Percentiles rank a stretch among this genome's conserved stretches.
phyloP scores from a whole-genome alignment of 495 filamentous ascomycete species.

The Hyaloscypha hepaticicola region DNA sequence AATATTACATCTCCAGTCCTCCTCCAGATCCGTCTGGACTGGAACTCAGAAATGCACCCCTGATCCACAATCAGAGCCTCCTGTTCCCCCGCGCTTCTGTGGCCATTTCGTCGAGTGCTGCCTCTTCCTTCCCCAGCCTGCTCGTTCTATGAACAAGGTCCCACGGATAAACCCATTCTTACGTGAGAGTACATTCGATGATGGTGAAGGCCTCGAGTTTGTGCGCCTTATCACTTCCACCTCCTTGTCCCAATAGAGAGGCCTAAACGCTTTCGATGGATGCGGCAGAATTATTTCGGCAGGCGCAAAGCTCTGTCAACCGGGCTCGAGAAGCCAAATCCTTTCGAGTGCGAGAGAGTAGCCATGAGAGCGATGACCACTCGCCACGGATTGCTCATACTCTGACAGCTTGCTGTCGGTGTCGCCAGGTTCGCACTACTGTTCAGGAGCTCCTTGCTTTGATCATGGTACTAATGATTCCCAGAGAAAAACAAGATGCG shows the following conservation, averaged over 20 bases:
- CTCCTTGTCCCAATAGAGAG: not conserved
- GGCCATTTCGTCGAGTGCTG: not conserved
- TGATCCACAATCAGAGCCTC: not conserved
- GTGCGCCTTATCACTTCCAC: constrained; percentile 7
- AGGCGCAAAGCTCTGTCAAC: constrained; percentile 45
- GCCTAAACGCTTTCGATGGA: constrained; percentile 41
- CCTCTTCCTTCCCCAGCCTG: not conserved
- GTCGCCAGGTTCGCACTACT: constrained; percentile 68
- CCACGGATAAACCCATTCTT: not conserved
- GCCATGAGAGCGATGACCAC: constrained; percentile 42
- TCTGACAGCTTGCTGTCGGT: constrained; percentile 82
- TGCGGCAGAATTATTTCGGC: constrained; percentile 48
- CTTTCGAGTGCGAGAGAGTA: constrained; percentile 29
- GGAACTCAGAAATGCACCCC: not conserved
- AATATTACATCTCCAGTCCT: not conserved
- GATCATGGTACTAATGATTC: constrained; percentile 14
- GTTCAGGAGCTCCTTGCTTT: not conserved
- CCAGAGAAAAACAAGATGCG: constrained; percentile 91
- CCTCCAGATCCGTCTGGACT: not conserved
- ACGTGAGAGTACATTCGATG: constrained; percentile 11
- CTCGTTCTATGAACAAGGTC: not conserved
- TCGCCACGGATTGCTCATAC: constrained; percentile 72
- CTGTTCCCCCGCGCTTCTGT: not conserved
- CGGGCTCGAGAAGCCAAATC: constrained; percentile 35
- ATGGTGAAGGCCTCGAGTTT: constrained; percentile 25